Evolutionary conservation across 352 stramenopile species (phyloP), one percentile per base, ranked within the genome.

Genomic region (Thalassiosira livingstoniorum): DNA sequence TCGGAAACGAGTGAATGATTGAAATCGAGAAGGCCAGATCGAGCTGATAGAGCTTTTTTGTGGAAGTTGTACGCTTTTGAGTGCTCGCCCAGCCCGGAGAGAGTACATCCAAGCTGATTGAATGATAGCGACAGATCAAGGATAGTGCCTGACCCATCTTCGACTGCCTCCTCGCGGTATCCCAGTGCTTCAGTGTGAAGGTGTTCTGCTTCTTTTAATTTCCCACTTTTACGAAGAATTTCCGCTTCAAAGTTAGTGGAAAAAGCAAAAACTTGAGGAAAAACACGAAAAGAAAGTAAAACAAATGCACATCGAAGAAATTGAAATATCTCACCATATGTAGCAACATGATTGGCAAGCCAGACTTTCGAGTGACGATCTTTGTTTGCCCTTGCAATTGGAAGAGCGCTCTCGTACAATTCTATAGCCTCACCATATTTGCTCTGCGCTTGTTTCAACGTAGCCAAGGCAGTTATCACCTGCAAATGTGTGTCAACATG

Each of bases 101-200:
- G 35, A 27, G 73, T 85, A 31, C 79, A 87, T 37, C 83, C 83
- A 3, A 87, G 75, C 35, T 87, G 80, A n/a, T 75, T 87, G 42
- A 72, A 78, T 5, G 80, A 87, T 37, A 84, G 39, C 23, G 80
- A 63, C 29, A 87, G 63, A 42, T 87, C 80, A 10, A 87, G 76
- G 57, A 70, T 71, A 39, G 80, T 85, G 61, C 80, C 74, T 25
- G 64, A 68, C 27, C 78, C 64, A 55, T 71, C 64, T 35, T 79
- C 68, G 29, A 82, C 69, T 39, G 78, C 72, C 34, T 60, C 42
- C 51, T 71, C 57, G 54, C 78, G 70, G 58, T 85, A 82, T 61
- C 51, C 66, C 7, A 88, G 51, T 37, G 82, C 82, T 60, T 88
- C 67, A 45, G 53, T 47, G 60, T 88, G 82, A 3, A 86, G 54